Base-by-base conservation (phyloP, 176 grass and related monocot species). In the Bothriochloa decipiens region DNA sequence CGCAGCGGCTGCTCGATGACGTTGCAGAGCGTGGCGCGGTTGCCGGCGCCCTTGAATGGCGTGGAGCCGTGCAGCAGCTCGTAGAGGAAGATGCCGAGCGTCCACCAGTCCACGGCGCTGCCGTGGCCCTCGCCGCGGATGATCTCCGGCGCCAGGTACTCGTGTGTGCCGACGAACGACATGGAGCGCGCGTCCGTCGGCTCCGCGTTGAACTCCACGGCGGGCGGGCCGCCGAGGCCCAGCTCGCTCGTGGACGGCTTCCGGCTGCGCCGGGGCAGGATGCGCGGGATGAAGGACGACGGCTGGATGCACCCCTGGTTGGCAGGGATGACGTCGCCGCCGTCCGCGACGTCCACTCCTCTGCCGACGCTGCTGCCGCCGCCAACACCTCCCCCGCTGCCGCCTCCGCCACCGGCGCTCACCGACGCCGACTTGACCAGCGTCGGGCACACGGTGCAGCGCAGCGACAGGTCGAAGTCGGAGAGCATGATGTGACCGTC, bases 11-110 rank as follows among this genome's bases (percentile, higher is more conserved):
- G 88, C 17, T 78, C 90, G 50, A 97, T 89, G 11, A 97, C 89
- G 80, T 97, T 97, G 81, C 84, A 89, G 12, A 97, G 88, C 37
- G 95, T 97, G 62, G 86, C 79, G 10, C 91, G 88, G 57, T 97
- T 92, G 65, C 91, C 92, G 27, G 77, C 39, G 25, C 95, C 95
- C 65, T 91, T 92, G 83, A 97, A 97, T 1, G 95, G 95, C 15
- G 95, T 97, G 70, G 42, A 69, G 20, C 95, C 88, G 71, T 92
- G 90, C 40, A 97, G 89, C 23, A 97, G 83, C 87, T 97, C 95
- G 77, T 89, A 94, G 28, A 94, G 53, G 90, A 97, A 97, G 64
- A 94, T 85, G 27, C 95, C 95, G 0, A 97, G 81, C 20, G 95
- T 97, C 95, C 95, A 97, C 46, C 46, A 49, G 46, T 49, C 46